Base-by-base conservation (phyloP, 495 filamentous ascomycete genomes). In the Penicillium antarcticum region DNA sequence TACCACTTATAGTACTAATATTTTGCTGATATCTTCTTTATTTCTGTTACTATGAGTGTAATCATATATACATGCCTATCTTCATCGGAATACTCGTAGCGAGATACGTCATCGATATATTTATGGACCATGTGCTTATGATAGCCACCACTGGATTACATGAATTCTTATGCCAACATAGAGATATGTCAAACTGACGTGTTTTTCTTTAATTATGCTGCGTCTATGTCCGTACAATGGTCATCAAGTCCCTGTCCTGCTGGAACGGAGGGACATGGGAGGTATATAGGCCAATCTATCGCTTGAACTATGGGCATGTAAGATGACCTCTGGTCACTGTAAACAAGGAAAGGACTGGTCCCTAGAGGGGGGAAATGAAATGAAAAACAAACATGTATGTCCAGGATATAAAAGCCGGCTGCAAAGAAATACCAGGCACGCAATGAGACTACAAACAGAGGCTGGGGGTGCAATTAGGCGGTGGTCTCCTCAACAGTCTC, bases 231-330 rank as follows among this genome's bases (percentile, higher is more conserved):
- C 29, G 19, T 46, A 19, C 12, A 26, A 17, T n/a, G 10, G 12
- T 33, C 14, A 45, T 23, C 23, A 32, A 39, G 16, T 35, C 12
- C 5, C 5, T 31, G 23, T 18, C 10, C 17, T 23, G 12, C 45
- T 33, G 21, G 29, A 16, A 29, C 44, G 17, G 44, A 41, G 14
- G 29, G 31, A 31, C 14, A 40, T 23, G 26, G 46, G 26, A 58
- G 57, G 48, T 56, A 58, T 52, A 52, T 47, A 49, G 40, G 48
- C 40, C 57, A 60, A 43, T 56, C 61, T 61, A 61, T 61, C 42
- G 54, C 45, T 52, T 40, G 42, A 58, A 50, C 26, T 56, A 45
- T 52, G 51, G 31, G 36, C 24, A 26, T n/a, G 13, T 24, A 45
- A 29, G 6, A 12, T 6, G 26, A 26, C 24, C 29, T 17, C 23